Base-by-base conservation (phyloP, 768 basidiomycete genomes). In the Chalciporus chontae region DNA sequence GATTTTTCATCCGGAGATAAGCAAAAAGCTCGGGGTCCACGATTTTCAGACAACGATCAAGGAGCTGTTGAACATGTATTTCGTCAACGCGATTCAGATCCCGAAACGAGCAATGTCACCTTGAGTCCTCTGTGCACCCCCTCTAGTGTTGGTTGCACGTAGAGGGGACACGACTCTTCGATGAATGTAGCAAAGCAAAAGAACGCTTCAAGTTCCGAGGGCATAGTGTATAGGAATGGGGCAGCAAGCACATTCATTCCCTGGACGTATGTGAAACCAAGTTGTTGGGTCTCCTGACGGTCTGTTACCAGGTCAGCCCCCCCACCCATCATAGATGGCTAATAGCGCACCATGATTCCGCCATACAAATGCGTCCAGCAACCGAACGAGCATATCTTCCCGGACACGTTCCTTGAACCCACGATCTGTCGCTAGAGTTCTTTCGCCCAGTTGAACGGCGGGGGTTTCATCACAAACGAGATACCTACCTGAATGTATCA, bases 201-300 rank as follows among this genome's bases (percentile, higher is more conserved):
- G 69, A 97, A 99, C 1, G 96, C 96, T 68, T 99, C 96, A n/a
- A 98, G 70, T 68, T 99, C 93, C 9, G 93, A 93, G 6, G 96
- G 94, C 83, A 98, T 90, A 10, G 90, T 92, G 64, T 96, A 99
- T 24, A 99, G 77, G 69, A 98, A 99, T 0, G 96, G 96, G 3
- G 96, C 96, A 18, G 94, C 93, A 31, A 99, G 83, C 42, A 98
- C 96, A 66, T 99, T 99, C 93, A 96, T 97, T 26, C 96, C 96
- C 70, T 99, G 95, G 8, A 99, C 94, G 61, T 98, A 99, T 26
- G 90, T 93, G 69, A 97, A 96, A 8, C 82, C 90, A 37, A 91
- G 77, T 50, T 83, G 84, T n/a, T 87, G 80, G 1, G 73, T 75
- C 60, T 90, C 87, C 68, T 87, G 84, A 55, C 83, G 76, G 60